These are phyloP conservation scores for Suillus luteus DNA, from an alignment of 768 basidiomycete species.

Conservation along the genomic window DNA sequence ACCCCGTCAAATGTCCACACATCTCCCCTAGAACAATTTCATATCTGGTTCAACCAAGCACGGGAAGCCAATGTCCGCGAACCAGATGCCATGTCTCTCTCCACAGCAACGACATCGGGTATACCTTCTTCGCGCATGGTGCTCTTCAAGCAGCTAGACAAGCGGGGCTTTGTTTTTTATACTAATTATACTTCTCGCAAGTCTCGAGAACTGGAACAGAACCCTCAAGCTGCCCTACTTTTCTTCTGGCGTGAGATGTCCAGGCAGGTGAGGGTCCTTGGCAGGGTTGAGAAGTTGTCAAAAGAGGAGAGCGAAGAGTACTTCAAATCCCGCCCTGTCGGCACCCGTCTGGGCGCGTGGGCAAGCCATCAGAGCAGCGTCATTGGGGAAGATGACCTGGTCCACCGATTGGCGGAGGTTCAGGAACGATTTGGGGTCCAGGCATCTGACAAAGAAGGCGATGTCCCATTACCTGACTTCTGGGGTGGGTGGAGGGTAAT, in stretches of 20 bases:
- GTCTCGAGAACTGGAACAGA: slow-evolving; percentile 73
- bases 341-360: slow-evolving; percentile 89
- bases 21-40: slow-evolving; percentile 84
- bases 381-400: slow-evolving; percentile 73
- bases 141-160: slow-evolving; percentile 88
- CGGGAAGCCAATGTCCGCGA: slow-evolving; percentile 63
- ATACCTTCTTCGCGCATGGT: slow-evolving; percentile 90
- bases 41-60: slow-evolving; percentile 78
- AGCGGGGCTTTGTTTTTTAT: slow-evolving; percentile 91
- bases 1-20: slow-evolving; percentile 61
- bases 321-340: slow-evolving; percentile 78
- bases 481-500: slow-evolving; percentile 98
- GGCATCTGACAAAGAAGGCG: slow-evolving; percentile 37
- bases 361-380: slow-evolving; percentile 86
- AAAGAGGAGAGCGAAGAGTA: slow-evolving; percentile 79
- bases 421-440: slow-evolving; percentile 58
- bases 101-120: slow-evolving; percentile 68
- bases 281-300: slow-evolving; percentile 77
- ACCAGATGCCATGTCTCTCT: slow-evolving; percentile 88
- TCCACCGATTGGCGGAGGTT: slow-evolving; percentile 57
- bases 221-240: slow-evolving; percentile 79
- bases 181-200: slow-evolving; percentile 97
- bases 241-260: slow-evolving; percentile 93
- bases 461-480: slow-evolving; percentile 81
- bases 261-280: slow-evolving; percentile 80